Conservation (phyloP, 257 asterid genomes). For the Solanum ossicruentum region DNA sequence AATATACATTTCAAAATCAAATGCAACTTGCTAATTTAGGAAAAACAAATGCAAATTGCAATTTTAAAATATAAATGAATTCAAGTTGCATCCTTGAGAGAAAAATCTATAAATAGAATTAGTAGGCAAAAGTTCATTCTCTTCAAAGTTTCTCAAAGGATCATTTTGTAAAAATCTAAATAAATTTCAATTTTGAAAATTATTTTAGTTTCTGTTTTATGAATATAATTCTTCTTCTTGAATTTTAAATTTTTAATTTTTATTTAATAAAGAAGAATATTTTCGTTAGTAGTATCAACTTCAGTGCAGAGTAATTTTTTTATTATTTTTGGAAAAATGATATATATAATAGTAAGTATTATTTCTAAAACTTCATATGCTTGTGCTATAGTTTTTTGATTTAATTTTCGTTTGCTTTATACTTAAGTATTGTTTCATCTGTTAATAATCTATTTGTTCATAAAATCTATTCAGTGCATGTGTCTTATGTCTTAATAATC, state of each 20-base stretch:
- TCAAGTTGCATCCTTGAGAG: not conserved
- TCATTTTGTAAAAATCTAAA: not conserved
- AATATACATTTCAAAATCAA: not conserved
- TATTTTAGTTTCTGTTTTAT: not conserved
- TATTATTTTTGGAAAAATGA: not conserved
- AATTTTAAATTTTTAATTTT: not conserved
- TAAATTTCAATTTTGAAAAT: not conserved
- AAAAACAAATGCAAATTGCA: not conserved
- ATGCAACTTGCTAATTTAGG: not conserved
- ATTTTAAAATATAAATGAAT: not conserved
- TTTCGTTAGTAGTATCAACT: not conserved
- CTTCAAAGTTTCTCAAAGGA: not conserved
- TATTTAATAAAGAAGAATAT: not conserved
- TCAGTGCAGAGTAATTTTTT: not conserved
- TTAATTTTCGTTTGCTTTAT: not conserved
- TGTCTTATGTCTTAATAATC: no score
- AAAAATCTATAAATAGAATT: not conserved
- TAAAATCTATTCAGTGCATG: no score
- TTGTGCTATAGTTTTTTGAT: not conserved
- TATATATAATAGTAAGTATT: not conserved
- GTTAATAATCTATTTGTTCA: not conserved
- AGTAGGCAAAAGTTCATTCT: not conserved
- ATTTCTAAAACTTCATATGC: not conserved
- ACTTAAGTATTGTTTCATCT: not conserved
- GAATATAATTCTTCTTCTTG: not conserved